Percentiles rank a stretch among this genome's conserved stretches.
phyloP scores from a whole-genome alignment of 1,284 basidiomycete genomes.

The Microbotryum lychnidis-dioicae region DNA sequence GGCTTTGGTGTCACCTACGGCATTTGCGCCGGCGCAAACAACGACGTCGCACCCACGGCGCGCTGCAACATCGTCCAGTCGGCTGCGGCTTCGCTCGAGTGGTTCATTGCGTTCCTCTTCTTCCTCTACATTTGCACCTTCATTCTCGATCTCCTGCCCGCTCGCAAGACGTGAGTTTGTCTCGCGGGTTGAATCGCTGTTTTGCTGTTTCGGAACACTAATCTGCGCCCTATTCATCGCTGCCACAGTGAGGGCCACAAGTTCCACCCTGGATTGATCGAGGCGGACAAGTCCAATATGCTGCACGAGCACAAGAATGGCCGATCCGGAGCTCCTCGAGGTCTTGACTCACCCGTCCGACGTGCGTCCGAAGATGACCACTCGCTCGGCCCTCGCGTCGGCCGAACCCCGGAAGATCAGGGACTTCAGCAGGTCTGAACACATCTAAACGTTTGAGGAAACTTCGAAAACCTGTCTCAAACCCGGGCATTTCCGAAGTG shows the following conservation, averaged over 20 bases:
- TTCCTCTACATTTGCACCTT: slow-evolving; percentile 40
- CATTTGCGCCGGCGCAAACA: slow-evolving; percentile 31
- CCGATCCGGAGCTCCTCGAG: slow-evolving; percentile 1
- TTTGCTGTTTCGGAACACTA: no score
- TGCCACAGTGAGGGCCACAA: slow-evolving; percentile 4
- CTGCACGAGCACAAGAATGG: slow-evolving; percentile 26
- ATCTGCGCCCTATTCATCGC: no score
- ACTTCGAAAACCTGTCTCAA: no score
- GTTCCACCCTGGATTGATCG: slow-evolving; percentile 17
- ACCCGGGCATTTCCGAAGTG: no score
- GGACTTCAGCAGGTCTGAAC: no score
- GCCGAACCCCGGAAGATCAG: neutral
- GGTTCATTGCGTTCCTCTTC: slow-evolving; percentile 43
- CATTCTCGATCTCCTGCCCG: slow-evolving; percentile 40
- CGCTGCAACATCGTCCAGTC: slow-evolving; percentile 44
- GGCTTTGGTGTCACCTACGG: slow-evolving; percentile 44
- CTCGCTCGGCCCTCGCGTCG: neutral
- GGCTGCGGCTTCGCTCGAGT: slow-evolving; percentile 44
- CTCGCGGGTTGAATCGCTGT: no score
- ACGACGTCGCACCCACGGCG: slow-evolving; percentile 10
- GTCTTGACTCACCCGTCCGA: no score
- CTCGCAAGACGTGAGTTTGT: slow-evolving; percentile 37
- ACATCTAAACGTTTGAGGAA: no score
- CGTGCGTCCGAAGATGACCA: no score
- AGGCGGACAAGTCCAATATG: slow-evolving; percentile 21